phyloP scores from a whole-genome alignment of 768 basidiomycete species.

The Auricularia sp. region DNA sequence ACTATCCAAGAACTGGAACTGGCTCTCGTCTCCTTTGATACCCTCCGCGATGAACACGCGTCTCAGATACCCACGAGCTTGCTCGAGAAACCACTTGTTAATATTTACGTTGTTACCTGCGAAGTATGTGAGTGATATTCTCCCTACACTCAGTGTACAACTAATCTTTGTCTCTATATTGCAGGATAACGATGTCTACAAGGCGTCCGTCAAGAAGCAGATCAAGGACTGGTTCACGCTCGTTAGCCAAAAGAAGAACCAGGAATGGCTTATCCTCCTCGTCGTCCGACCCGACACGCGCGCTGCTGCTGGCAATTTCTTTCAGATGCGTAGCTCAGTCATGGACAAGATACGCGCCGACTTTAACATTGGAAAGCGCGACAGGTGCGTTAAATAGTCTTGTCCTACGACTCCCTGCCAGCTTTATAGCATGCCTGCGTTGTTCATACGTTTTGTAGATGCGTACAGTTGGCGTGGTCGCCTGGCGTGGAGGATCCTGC shows the following conservation, averaged over 20 bases:
- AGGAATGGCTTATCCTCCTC: slow-evolving; percentile 90
- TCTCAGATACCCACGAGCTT: slow-evolving; percentile 70
- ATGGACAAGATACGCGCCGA: slow-evolving; percentile 86
- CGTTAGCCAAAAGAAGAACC: slow-evolving; percentile 60
- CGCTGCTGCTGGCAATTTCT: slow-evolving; percentile 53
- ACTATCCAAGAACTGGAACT: slow-evolving; percentile 88
- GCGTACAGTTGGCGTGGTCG: slow-evolving; percentile 68
- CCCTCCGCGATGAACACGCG: slow-evolving; percentile 58
- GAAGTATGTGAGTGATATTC: slow-evolving; percentile 28
- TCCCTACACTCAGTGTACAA: too few species aligned
- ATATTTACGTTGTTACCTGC: slow-evolving; percentile 78
- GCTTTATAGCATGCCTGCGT: too few species aligned
- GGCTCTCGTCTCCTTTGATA: slow-evolving; percentile 57
- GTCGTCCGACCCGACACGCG: slow-evolving; percentile 66
- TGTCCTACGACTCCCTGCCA: too few species aligned
- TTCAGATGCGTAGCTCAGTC: slow-evolving; percentile 75
- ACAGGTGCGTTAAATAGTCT: slow-evolving; percentile 41
- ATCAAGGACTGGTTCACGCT: slow-evolving; percentile 85
- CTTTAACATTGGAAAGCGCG: slow-evolving; percentile 82
- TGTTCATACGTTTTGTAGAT: too few species aligned
- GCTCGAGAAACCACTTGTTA: slow-evolving; percentile 78
- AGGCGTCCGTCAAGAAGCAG: slow-evolving; percentile 64
- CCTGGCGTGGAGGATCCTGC: slow-evolving; percentile 62
- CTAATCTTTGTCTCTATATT: too few species aligned
- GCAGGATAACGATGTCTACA: slow-evolving; percentile 63